A percentile compares a stretch with the other conserved stretches of the same genome.
These are phyloP conservation scores for Erythrobasidium hasegawianum DNA, from an alignment of 1,284 basidiomycete genomes.

Conservation along the genomic window DNA sequence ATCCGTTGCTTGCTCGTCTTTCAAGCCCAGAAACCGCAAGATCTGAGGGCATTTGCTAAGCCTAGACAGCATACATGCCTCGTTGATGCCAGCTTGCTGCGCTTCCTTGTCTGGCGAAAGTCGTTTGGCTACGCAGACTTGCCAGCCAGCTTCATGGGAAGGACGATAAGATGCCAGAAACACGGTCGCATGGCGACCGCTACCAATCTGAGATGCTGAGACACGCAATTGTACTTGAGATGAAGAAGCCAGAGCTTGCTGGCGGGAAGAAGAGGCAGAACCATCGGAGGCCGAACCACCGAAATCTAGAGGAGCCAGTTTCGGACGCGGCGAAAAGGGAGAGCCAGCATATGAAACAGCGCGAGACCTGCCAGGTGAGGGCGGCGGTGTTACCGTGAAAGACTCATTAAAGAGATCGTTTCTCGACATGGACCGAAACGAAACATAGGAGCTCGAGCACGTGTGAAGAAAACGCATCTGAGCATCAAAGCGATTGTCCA, in stretches of 20 bases:
- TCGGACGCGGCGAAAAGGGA: neutral
- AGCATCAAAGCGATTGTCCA: no score
- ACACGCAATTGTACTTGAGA: slow-evolving; percentile 43
- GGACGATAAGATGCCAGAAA: slow-evolving; percentile 50
- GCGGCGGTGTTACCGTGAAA: slow-evolving; percentile 22
- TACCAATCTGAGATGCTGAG: slow-evolving; percentile 50
- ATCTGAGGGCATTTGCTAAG: slow-evolving; percentile 39
- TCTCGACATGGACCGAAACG: slow-evolving; percentile 13
- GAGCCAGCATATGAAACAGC: neutral
- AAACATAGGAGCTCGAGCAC: no score
- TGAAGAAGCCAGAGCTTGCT: slow-evolving; percentile 11
- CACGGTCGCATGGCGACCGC: slow-evolving; percentile 52
- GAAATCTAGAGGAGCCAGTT: neutral
- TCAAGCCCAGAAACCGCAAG: slow-evolving; percentile 14
- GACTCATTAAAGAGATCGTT: slow-evolving; percentile 26
- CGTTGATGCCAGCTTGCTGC: slow-evolving; percentile 52
- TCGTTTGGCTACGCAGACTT: slow-evolving; percentile 53
- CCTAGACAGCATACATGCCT: slow-evolving; percentile 53
- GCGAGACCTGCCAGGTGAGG: neutral
- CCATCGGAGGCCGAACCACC: neutral
- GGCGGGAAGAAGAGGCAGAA: neutral
- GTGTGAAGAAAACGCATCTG: no score
- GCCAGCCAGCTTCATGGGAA: slow-evolving; percentile 45
- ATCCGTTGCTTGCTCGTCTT: slow-evolving; percentile 28
- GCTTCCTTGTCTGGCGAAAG: slow-evolving; percentile 51